Evolutionary conservation across 352 stramenopile species (phyloP).

Genomic region (Globisporangium cederbergense): DNA sequence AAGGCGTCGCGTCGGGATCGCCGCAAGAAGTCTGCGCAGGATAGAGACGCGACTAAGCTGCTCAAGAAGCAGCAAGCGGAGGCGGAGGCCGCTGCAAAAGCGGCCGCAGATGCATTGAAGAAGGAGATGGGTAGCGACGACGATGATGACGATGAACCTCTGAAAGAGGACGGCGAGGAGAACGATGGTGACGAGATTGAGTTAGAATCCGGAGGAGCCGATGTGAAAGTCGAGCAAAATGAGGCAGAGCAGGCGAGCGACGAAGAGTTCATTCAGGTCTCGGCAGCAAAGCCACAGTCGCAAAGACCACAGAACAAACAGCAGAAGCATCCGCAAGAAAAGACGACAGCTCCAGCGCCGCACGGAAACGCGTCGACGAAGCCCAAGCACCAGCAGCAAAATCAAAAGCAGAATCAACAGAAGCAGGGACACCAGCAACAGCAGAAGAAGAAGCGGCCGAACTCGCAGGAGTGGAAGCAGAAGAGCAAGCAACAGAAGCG

Average conservation of each 20-base stretch:
- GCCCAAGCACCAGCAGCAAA: slow-evolving; percentile 3
- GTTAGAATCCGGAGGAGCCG: not conserved
- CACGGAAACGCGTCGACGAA: not conserved
- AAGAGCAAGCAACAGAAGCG: slow-evolving; percentile 14
- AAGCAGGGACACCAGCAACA: not conserved
- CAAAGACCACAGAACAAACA: not conserved
- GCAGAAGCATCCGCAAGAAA: not conserved
- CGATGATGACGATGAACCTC: slow-evolving; percentile 5
- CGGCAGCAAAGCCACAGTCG: not conserved
- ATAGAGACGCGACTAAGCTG: slow-evolving; percentile 28
- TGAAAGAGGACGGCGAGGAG: slow-evolving; percentile 4
- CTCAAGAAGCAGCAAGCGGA: slow-evolving; percentile 38
- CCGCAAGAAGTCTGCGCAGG: slow-evolving; percentile 57
- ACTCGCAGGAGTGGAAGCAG: slow-evolving; percentile 4
- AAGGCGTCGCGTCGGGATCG: slow-evolving; percentile 58
- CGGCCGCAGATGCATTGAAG: slow-evolving; percentile 15
- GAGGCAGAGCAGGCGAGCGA: not conserved
- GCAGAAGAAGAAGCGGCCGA: not conserved
- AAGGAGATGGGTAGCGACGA: not conserved
- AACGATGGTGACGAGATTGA: not conserved
- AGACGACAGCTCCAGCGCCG: not conserved
- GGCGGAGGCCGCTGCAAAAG: slow-evolving; percentile 15
- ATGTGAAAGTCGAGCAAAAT: not conserved
- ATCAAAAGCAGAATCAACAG: not conserved
- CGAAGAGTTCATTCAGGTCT: not conserved